Percentiles rank a stretch among this genome's conserved stretches.
Evolutionary conservation across 2,329 filamentous ascomycete genomes (phyloP).

Genomic region (Myrmaecium sp.): DNA sequence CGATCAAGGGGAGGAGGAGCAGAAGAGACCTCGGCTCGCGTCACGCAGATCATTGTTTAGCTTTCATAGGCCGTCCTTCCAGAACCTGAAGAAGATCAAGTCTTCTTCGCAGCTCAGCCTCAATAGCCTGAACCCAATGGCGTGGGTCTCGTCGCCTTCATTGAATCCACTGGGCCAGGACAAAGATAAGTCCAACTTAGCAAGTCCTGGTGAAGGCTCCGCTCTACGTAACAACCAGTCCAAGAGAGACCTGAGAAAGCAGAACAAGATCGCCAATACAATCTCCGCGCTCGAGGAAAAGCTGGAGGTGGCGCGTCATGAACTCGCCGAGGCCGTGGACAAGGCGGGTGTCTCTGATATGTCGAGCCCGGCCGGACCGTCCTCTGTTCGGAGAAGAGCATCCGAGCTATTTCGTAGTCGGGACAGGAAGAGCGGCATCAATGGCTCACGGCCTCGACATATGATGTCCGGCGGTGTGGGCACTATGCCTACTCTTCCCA

Average conservation of each 20-base stretch:
- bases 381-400: conserved; percentile 18
- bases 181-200: too few species aligned
- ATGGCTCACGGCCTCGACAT: background rate
- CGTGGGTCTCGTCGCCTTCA: conserved; percentile 4
- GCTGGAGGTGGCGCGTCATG: conserved; percentile 35
- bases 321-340: conserved; percentile 33
- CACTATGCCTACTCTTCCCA: background rate
- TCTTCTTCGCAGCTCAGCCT: background rate
- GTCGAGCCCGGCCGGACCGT: conserved; percentile 22
- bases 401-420: conserved; percentile 2
- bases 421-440: conserved; percentile 1
- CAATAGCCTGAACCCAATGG: conserved; percentile 3
- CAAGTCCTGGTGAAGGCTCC: too few species aligned
- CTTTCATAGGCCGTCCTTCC: conserved; percentile 1
- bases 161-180: conserved; percentile 9
- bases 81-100: conserved; percentile 1
- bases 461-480: background rate
- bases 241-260: conserved; percentile 38
- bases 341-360: conserved; percentile 1
- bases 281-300: conserved; percentile 45
- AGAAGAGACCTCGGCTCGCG: conserved; percentile 5
- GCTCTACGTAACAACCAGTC: conserved; percentile 32
- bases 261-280: conserved; percentile 39
- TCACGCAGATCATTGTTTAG: conserved; percentile 6
- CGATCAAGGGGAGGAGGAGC: conserved; percentile 3